Evolutionary conservation across 495 filamentous ascomycete species (phyloP), one percentile per base, ranked within the genome.

Genomic region (Neurospora tetraspora): DNA sequence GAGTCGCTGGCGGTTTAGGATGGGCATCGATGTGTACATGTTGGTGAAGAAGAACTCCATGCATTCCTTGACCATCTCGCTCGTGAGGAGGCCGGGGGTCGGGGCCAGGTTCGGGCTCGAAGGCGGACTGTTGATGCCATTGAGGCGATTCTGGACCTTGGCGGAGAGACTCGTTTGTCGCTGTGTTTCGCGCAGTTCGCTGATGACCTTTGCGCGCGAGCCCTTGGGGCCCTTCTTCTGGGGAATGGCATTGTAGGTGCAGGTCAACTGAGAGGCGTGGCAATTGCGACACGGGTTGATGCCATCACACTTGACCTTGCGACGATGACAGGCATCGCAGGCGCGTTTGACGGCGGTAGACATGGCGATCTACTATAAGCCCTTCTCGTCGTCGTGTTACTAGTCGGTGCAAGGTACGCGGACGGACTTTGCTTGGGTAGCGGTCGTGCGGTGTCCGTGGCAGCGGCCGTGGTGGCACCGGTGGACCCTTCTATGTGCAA

Each of bases 161-260:
- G 81, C 80, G n/a, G 83, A 83, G 43, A 86, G 83, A 74, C 86
- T 90, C 20, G 86, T 86, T 74, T 90, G 87, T 74, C 84, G 83
- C 74, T 92, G 89, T 14, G 82, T 91, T 78, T 91, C 88, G 74
- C 90, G 86, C 40, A 94, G 82, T 78, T 94, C 91, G 73, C 87
- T 91, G 77, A 96, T 93, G 69, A 94, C 89, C 82, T 93, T 95
- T 47, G 93, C 92, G 70, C 92, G 83, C 75, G 88, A 91, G 71
- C 92, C 92, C 80, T 95, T 94, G 39, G 92, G 92, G 0, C 93
- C 93, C 81, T 94, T 94, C 83, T 94, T 94, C 82, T 93, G 92
- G 0, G 91, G 92, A 65, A 94, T 89, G n/a, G 91, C 88, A 83
- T 93, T 90, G 85, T 92, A 93, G 20, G 91, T 94, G 84, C 93